phyloP scores from a whole-genome alignment of 805 yeast genomes.

The Kluyveromyces wickerhamii region DNA sequence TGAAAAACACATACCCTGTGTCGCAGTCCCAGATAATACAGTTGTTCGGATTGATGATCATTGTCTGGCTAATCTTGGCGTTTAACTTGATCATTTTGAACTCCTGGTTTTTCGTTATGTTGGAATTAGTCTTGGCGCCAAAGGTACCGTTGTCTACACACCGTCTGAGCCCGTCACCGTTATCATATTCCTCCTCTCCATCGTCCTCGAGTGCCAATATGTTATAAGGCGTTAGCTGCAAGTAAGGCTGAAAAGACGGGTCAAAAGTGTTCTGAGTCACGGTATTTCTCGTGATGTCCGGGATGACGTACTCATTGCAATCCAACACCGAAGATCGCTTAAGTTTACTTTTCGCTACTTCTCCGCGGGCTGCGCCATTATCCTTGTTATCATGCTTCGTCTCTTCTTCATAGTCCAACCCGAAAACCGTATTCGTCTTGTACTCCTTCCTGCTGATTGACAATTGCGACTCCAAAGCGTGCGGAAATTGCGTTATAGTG shows the following conservation, averaged over 20 bases:
- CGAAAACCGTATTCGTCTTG: conserved; percentile 4
- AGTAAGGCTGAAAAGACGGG: conserved; percentile 1
- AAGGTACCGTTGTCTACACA: neutral
- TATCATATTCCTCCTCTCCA: neutral
- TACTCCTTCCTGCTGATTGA: conserved; percentile 3
- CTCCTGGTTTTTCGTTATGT: conserved; percentile 26
- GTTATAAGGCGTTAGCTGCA: conserved; percentile 4
- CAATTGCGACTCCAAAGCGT: conserved; percentile 2
- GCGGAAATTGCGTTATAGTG: conserved; percentile 1
- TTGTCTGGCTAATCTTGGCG: conserved; percentile 5
- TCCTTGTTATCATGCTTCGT: neutral
- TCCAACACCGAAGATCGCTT: neutral
- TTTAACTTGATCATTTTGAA: conserved; percentile 23
- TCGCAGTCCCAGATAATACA: conserved; percentile 82
- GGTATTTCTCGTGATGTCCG: conserved; percentile 1
- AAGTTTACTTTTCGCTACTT: neutral
- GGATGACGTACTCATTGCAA: conserved; percentile 3
- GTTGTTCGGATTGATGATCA: conserved; percentile 36
- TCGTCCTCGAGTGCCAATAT: conserved; percentile 1
- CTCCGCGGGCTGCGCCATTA: neutral
- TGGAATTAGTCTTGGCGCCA: neutral
- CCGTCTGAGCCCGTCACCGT: neutral
- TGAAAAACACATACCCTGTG: conserved; percentile 79
- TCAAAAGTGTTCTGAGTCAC: conserved; percentile 5
- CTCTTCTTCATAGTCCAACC: neutral